Percentiles rank a stretch among this genome's conserved stretches.
These are phyloP conservation scores for Vigna trinervia DNA, from an alignment of 306 rosid species.

Conservation along the genomic window DNA sequence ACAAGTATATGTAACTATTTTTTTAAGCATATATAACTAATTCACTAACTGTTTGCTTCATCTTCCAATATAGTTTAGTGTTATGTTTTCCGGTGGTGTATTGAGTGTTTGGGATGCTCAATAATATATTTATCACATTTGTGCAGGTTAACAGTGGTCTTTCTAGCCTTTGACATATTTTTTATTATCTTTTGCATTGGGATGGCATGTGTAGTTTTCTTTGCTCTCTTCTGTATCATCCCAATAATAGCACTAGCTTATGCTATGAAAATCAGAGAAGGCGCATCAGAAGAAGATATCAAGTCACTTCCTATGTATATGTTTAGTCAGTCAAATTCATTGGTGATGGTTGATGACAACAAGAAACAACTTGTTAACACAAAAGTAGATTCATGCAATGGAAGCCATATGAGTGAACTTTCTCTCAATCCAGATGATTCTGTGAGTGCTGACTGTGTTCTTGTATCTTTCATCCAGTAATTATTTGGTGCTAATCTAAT, in stretches of 20 bases:
- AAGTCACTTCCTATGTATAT: slow-evolving; percentile 73
- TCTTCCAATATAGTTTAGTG: slow-evolving; percentile 16
- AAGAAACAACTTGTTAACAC: slow-evolving; percentile 49
- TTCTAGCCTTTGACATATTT: slow-evolving; percentile 84
- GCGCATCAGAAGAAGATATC: slow-evolving; percentile 87
- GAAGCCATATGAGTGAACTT: slow-evolving; percentile 54
- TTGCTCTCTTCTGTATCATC: slow-evolving; percentile 74
- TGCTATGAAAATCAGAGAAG: slow-evolving; percentile 76
- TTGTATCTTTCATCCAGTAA: slow-evolving; percentile 21
- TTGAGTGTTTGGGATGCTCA: slow-evolving; percentile 13
- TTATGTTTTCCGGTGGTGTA: slow-evolving; percentile 6
- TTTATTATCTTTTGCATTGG: slow-evolving; percentile 80
- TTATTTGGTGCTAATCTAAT: slow-evolving; percentile 9
- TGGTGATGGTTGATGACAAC: slow-evolving; percentile 47
- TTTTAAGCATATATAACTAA: background rate
- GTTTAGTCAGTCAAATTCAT: slow-evolving; percentile 59
- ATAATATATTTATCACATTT: slow-evolving; percentile 30
- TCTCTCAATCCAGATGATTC: slow-evolving; percentile 82
- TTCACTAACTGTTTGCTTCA: slow-evolving; percentile 28
- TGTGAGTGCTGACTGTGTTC: slow-evolving; percentile 58
- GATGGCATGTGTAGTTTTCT: slow-evolving; percentile 73
- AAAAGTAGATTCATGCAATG: slow-evolving; percentile 49
- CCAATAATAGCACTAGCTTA: slow-evolving; percentile 76
- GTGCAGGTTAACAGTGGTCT: slow-evolving; percentile 90
- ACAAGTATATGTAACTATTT: background rate